Percentiles rank a stretch among this genome's conserved stretches.
phyloP scores from a whole-genome alignment of 768 basidiomycete genomes.

The Pleurotus ostreatus region DNA sequence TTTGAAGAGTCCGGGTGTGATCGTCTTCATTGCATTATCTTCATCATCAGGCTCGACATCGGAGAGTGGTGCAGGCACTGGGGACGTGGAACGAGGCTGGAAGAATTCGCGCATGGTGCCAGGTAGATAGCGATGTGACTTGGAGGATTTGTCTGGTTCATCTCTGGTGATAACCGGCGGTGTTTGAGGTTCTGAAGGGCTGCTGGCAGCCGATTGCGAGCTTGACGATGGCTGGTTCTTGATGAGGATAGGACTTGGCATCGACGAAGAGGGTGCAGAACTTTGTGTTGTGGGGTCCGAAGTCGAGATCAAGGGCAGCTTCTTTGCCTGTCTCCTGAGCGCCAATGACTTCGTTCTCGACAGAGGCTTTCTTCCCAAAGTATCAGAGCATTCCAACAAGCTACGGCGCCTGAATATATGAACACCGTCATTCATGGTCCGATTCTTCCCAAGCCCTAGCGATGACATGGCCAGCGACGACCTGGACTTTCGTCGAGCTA shows the following conservation, averaged over 20 bases:
- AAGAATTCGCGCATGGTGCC: constrained; percentile 63
- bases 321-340: constrained; percentile 27
- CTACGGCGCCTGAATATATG: constrained; percentile 59
- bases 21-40: constrained; percentile 15
- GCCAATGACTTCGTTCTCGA: constrained; percentile 18
- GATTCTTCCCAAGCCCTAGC: constrained; percentile 56
- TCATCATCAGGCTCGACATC: constrained; percentile 10
- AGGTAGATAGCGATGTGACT: constrained; percentile 46
- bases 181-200: constrained; percentile 12
- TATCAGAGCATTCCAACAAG: constrained; percentile 32
- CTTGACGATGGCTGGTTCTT: constrained; percentile 1
- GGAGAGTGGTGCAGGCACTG: constrained; percentile 21
- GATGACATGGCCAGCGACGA: constrained; percentile 48
- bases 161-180: constrained; percentile 12
- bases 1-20: constrained; percentile 29
- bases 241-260: constrained; percentile 13
- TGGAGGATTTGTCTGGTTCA: constrained; percentile 17
- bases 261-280: constrained; percentile 13
- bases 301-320: constrained; percentile 17
- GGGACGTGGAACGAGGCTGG: constrained; percentile 40
- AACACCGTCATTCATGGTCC: constrained; percentile 67
- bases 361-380: constrained; percentile 17
- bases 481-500: constrained; percentile 21
- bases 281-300: constrained; percentile 11
- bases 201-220: constrained; percentile 12